These are phyloP conservation scores for Acanthamoeba culbertsoni DNA, from an alignment of 208 protist genomes.

Conservation along the genomic window DNA sequence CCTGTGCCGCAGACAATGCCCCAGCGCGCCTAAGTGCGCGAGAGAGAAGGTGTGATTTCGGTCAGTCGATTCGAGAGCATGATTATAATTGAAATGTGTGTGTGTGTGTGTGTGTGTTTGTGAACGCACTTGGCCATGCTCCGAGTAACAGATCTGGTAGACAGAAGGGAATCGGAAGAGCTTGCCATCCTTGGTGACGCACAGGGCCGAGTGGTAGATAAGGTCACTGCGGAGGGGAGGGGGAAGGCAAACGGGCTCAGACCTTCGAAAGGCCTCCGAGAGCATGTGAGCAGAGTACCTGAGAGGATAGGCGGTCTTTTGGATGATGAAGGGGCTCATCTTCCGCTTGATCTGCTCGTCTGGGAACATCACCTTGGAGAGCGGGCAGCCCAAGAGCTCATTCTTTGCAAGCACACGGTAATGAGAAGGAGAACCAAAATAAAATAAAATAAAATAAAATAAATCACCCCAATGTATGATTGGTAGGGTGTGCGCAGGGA, in stretches of 20 bases:
- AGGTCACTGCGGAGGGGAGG: neutral
- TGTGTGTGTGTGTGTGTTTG: no score
- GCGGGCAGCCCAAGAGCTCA: neutral
- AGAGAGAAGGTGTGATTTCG: no score
- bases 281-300: neutral
- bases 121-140: neutral
- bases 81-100: no score
- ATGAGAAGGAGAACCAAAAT: neutral
- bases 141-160: conserved; percentile 1
- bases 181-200: conserved; percentile 23
- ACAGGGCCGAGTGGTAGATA: neutral
- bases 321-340: neutral
- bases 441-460: no score
- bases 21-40: neutral
- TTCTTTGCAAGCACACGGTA: neutral
- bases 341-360: conserved; percentile 21
- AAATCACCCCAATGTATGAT: no score
- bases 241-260: neutral
- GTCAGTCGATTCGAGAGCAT: no score
- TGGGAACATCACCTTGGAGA: neutral
- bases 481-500: neutral
- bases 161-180: neutral
- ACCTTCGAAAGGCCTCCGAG: neutral
- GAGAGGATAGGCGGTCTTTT: neutral
- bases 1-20: neutral